Conservation (phyloP, 345 rosid genomes). For the Ceriops tagal region DNA sequence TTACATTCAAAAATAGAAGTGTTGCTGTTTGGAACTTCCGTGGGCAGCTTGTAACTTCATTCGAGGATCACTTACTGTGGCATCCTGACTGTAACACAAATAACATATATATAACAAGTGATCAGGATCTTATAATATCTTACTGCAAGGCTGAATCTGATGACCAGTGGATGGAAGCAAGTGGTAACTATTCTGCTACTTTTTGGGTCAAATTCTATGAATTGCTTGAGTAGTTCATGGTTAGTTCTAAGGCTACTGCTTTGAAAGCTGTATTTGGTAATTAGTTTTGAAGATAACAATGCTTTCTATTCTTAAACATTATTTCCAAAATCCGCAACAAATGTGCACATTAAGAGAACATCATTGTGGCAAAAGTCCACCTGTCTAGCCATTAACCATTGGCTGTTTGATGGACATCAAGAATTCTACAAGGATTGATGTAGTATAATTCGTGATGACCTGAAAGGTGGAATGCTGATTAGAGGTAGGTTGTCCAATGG, state of each 20-base stretch:
- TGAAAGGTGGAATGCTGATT: no score
- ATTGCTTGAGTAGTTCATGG: not conserved
- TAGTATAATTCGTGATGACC: no score
- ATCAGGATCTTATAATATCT: constrained; percentile 96
- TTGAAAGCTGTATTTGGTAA: not conserved
- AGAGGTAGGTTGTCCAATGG: no score
- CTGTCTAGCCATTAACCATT: not conserved
- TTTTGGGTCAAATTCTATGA: not conserved
- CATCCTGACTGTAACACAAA: constrained; percentile 97
- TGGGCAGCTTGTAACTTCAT: constrained; percentile 95
- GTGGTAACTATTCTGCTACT: constrained; percentile 42
- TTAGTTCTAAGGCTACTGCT: not conserved
- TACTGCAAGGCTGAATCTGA: constrained; percentile 95
- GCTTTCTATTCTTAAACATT: not conserved
- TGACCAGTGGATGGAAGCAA: constrained; percentile 87
- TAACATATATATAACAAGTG: constrained; percentile 91
- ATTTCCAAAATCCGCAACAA: not conserved
- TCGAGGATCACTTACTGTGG: constrained; percentile 95
- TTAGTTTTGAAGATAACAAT: not conserved
- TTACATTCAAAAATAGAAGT: constrained; percentile 79
- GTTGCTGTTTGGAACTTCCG: constrained; percentile 96
- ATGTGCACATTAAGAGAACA: not conserved
- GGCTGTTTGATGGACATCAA: no score
- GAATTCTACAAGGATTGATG: no score
- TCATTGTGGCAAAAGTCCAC: not conserved